A percentile compares a stretch with the other conserved stretches of the same genome.
These are phyloP conservation scores for Termitomyces sp. DNA, from an alignment of 768 basidiomycete genomes.

Conservation along the genomic window DNA sequence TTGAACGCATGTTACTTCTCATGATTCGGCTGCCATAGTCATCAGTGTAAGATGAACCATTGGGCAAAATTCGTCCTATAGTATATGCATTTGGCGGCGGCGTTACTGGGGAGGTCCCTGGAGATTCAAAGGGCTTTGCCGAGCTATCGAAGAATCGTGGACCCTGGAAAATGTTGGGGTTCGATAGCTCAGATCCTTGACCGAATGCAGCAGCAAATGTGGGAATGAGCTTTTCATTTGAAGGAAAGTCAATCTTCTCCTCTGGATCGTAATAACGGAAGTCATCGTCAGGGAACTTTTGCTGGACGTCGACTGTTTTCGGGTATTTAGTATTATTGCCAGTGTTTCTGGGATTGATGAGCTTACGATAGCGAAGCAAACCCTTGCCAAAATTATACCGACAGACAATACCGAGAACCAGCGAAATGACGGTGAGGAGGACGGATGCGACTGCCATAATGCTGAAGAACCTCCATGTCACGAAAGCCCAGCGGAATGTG, in stretches of 20 bases:
- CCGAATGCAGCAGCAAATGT: constrained; percentile 43
- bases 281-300: constrained; percentile 35
- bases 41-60: constrained; percentile 23
- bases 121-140: constrained; percentile 34
- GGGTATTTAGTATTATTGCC: constrained; percentile 9
- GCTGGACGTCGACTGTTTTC: constrained; percentile 47
- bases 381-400: constrained; percentile 76
- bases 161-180: constrained; percentile 33
- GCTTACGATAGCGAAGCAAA: constrained; percentile 58
- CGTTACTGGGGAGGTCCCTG: constrained; percentile 17
- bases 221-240: constrained; percentile 43
- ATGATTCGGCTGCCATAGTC: constrained; percentile 15
- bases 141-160: constrained; percentile 42
- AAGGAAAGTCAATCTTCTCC: constrained; percentile 64
- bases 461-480: constrained; percentile 70
- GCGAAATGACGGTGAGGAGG: constrained; percentile 44
- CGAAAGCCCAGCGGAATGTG: constrained; percentile 73
- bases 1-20: constrained; percentile 30
- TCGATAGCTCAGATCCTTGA: constrained; percentile 27
- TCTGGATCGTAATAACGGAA: constrained; percentile 26
- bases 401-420: constrained; percentile 62
- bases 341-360: neutral
- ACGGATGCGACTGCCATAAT: constrained; percentile 56
- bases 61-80: constrained; percentile 24
- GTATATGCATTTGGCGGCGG: constrained; percentile 30